Conservation (phyloP, 768 basidiomycete species). For the Pleurotus eryngii region DNA sequence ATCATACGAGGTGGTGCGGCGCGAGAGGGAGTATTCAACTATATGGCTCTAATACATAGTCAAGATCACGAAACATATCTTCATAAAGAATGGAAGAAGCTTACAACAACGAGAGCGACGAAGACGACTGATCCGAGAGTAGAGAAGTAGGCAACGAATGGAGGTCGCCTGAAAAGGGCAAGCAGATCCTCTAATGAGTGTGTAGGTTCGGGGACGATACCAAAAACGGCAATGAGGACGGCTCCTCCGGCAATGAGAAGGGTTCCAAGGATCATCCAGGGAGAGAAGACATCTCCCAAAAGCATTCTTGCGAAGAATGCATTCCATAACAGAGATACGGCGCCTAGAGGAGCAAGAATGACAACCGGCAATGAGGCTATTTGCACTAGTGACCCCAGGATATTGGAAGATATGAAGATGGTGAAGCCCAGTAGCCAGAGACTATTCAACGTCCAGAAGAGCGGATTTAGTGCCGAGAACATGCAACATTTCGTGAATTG, state of each 20-base stretch:
- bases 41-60: slow-evolving; percentile 59
- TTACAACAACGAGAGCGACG: slow-evolving; percentile 59
- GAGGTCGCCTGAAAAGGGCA: slow-evolving; percentile 64
- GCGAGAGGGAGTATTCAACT: slow-evolving; percentile 58
- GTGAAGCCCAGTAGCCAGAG: slow-evolving; percentile 86
- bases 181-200: slow-evolving; percentile 86
- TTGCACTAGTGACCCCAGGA: slow-evolving; percentile 86
- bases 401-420: slow-evolving; percentile 85
- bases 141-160: slow-evolving; percentile 82
- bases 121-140: slow-evolving; percentile 60
- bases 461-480: not conserved
- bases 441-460: slow-evolving; percentile 30
- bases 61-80: not conserved
- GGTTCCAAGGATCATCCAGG: slow-evolving; percentile 84
- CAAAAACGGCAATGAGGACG: slow-evolving; percentile 85
- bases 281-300: slow-evolving; percentile 82
- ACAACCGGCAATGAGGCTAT: slow-evolving; percentile 93
- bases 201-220: slow-evolving; percentile 86
- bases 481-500: not conserved
- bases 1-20: slow-evolving; percentile 24
- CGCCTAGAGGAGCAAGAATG: slow-evolving; percentile 90
- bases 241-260: slow-evolving; percentile 86
- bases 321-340: slow-evolving; percentile 91
- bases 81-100: slow-evolving; percentile 22
- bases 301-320: slow-evolving; percentile 85